Base-by-base conservation (phyloP, 2,329 filamentous ascomycete species). In the Thielaviopsis populi region DNA sequence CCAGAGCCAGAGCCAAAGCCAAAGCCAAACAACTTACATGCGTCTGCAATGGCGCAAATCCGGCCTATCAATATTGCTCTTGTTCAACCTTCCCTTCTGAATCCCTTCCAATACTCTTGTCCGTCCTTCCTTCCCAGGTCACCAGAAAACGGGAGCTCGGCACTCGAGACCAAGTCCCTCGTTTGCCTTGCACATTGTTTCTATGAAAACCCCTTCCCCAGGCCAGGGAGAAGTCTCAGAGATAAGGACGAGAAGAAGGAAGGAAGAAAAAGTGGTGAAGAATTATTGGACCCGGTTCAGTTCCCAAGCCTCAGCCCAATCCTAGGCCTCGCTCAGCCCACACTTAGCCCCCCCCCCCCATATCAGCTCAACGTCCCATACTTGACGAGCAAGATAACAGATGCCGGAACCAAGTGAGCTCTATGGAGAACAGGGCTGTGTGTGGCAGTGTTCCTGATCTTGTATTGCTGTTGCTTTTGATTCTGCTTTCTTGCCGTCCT, bases 221-320 rank as follows among this genome's bases (percentile, higher is more conserved):
- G n/a, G n/a, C n/a, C 61, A 63, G 40, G 59, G 61, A 56, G 30
- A 50, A 54, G 50, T 54, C 50, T 59, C 22, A 53, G 53, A 63
- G 61, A 66, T 65, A 65, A 65, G 62, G 27, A 27, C 13, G 33
- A 37, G 3, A n/a, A 24, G 19, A 17, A 54, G 11, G 24, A 30
- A 54, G 22, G 24, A 27, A 54, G 17, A 33, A 27, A 24, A 54
- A 17, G 50, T 54, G 24, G 50, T 54, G 24, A 30, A 27, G 22
- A 54, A 17, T 54, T 33, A 54, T n/a, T 54, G 24, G 50, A 33
- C 50, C 50, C 50, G 24, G 50, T n/a, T 54, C 50, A 17, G 27
- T 33, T 54, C 50, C 27, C 50, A 54, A 54, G 50, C 50, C 24
- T 54, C 50, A 54, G 50, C 22, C 22, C 50, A 54, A 30, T 4